phyloP scores from a whole-genome alignment of 2,329 filamentous ascomycete species.

The Penicillium sp. region DNA sequence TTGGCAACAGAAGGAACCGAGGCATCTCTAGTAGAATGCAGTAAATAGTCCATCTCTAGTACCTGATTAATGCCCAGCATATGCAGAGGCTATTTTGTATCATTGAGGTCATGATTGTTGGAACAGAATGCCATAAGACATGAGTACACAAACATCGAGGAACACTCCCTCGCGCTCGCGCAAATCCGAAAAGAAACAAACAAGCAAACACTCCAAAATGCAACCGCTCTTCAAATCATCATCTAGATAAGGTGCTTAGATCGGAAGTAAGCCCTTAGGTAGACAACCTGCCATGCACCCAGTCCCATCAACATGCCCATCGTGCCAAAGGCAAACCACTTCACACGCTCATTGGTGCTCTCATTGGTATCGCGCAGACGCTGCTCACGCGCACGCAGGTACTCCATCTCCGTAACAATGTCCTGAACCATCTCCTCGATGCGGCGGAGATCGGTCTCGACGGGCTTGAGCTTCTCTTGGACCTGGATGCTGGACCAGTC shows the following conservation, averaged over 20 bases:
- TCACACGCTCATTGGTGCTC: constrained; percentile 97
- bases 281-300: constrained; percentile 96
- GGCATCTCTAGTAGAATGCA: neutral
- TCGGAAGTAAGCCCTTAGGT: constrained; percentile 95
- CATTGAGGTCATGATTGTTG: constrained; percentile 26
- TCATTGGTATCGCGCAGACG: constrained; percentile 97
- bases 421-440: constrained; percentile 88
- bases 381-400: constrained; percentile 82
- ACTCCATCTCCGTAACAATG: constrained; percentile 93
- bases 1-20: neutral
- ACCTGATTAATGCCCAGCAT: constrained; percentile 5
- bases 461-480: constrained; percentile 93
- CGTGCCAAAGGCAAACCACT: constrained; percentile 94
- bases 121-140: constrained; percentile 23
- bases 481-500: constrained; percentile 97
- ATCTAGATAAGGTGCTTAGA: constrained; percentile 64
- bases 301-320: constrained; percentile 85
- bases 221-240: constrained; percentile 10
- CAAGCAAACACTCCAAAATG: constrained; percentile 15
- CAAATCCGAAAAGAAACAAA: constrained; percentile 7
- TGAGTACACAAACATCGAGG: constrained; percentile 7
- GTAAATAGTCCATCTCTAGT: neutral
- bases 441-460: constrained; percentile 88
- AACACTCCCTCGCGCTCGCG: constrained; percentile 5
- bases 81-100: constrained; percentile 22